phyloP scores from a whole-genome alignment of 78 protist species.

The Planoprotostelium fungivorum region DNA sequence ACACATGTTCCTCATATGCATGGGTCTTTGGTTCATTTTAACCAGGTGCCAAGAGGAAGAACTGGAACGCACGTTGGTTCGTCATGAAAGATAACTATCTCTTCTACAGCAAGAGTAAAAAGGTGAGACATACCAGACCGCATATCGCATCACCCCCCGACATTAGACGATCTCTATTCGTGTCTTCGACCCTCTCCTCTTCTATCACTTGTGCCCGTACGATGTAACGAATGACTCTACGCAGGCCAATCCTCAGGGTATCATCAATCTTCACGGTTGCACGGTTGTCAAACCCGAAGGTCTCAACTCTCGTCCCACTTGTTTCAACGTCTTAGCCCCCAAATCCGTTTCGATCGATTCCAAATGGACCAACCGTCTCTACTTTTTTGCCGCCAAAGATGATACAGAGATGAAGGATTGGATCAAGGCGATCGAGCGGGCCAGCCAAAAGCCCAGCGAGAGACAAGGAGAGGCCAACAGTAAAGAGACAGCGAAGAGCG shows the following conservation, averaged over 20 bases:
- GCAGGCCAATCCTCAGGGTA: neutral
- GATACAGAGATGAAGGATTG: neutral
- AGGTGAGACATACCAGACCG: too few species aligned
- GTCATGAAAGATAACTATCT: conserved; percentile 44
- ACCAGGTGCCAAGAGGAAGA: conserved; percentile 46
- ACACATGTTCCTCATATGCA: too few species aligned
- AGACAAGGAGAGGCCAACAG: neutral
- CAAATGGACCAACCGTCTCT: neutral
- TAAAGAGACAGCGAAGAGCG: too few species aligned
- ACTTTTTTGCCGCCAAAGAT: neutral
- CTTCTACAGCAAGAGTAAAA: conserved; percentile 39
- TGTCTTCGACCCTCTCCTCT: neutral
- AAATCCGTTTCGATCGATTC: neutral
- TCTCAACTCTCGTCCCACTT: neutral
- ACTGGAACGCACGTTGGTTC: conserved; percentile 62
- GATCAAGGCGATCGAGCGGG: neutral
- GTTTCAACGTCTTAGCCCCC: neutral
- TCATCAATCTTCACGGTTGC: neutral
- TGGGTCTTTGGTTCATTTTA: too few species aligned
- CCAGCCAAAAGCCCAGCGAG: neutral
- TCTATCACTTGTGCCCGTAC: neutral
- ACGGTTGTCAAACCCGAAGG: neutral
- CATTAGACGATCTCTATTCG: neutral
- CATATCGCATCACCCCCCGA: too few species aligned
- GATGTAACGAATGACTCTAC: neutral